Evolutionary conservation across 345 rosid genomes (phyloP).

Genomic region (Eutrema yunnanense): DNA sequence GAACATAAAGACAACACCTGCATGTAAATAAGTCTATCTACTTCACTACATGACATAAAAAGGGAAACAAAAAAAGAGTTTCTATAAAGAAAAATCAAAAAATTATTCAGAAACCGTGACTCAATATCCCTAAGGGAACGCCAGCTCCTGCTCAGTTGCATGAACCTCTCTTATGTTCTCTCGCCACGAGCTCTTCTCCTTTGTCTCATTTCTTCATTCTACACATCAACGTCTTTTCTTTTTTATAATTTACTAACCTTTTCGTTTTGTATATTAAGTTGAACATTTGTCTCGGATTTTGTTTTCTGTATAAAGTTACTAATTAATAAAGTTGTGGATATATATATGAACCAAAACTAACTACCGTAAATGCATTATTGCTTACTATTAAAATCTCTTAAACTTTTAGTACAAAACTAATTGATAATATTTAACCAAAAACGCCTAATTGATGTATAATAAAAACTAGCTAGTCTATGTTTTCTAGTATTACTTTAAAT

Average conservation of each 20-base stretch:
- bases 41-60: not conserved
- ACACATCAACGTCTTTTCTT: not conserved
- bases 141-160: constrained; percentile 13
- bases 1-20: not conserved
- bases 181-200: constrained; percentile 13
- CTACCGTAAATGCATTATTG: no score
- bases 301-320: not conserved
- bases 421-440: no score
- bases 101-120: not conserved
- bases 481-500: not conserved
- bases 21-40: not conserved
- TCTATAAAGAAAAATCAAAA: not conserved
- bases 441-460: no score
- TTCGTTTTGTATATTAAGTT: not conserved
- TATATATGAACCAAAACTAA: not conserved
- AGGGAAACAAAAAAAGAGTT: not conserved
- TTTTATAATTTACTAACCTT: not conserved
- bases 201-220: not conserved
- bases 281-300: not conserved
- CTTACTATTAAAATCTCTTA: no score
- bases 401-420: no score
- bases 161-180: not conserved
- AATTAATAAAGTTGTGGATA: not conserved
- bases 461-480: not conserved
- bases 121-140: not conserved